These are phyloP conservation scores for Kwoniella dendrophila DNA, from an alignment of 768 basidiomycete species.

Conservation along the genomic window DNA sequence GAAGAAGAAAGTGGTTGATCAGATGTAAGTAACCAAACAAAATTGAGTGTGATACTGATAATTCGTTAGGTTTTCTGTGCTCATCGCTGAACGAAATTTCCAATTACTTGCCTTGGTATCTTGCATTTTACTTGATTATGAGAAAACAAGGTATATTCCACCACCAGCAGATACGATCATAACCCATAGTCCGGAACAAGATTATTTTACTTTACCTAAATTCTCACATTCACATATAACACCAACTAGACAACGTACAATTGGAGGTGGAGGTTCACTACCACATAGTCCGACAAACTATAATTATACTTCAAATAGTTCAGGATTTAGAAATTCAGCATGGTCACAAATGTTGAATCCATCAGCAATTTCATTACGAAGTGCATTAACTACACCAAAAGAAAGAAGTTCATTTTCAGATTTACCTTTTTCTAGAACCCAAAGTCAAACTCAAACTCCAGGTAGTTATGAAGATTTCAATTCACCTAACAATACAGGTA, in stretches of 20 bases:
- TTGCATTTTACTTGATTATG: slow-evolving; percentile 32
- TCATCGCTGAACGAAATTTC: slow-evolving; percentile 36
- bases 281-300: slow-evolving; percentile 20
- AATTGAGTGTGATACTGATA: too few relatives aligned
- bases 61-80: slow-evolving; percentile 24
- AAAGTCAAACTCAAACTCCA: slow-evolving; percentile 8
- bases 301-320: neutral
- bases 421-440: slow-evolving; percentile 8
- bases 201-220: slow-evolving; percentile 47
- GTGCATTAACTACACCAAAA: slow-evolving; percentile 23
- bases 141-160: slow-evolving; percentile 16
- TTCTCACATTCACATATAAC: slow-evolving; percentile 14
- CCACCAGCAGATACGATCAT: slow-evolving; percentile 21
- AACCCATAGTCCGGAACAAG: slow-evolving; percentile 37
- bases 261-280: slow-evolving; percentile 3
- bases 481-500: slow-evolving; percentile 16
- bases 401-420: slow-evolving; percentile 23
- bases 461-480: slow-evolving; percentile 19
- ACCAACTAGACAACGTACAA: slow-evolving; percentile 16
- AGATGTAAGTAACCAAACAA: slow-evolving; percentile 32
- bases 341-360: slow-evolving; percentile 47
- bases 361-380: slow-evolving; percentile 31
- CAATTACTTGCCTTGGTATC: slow-evolving; percentile 48
- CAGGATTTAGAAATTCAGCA: slow-evolving; percentile 31
- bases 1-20: slow-evolving; percentile 30